Evolutionary conservation across 805 yeast species (phyloP).

Genomic region (Gaillardinia entomophila): DNA sequence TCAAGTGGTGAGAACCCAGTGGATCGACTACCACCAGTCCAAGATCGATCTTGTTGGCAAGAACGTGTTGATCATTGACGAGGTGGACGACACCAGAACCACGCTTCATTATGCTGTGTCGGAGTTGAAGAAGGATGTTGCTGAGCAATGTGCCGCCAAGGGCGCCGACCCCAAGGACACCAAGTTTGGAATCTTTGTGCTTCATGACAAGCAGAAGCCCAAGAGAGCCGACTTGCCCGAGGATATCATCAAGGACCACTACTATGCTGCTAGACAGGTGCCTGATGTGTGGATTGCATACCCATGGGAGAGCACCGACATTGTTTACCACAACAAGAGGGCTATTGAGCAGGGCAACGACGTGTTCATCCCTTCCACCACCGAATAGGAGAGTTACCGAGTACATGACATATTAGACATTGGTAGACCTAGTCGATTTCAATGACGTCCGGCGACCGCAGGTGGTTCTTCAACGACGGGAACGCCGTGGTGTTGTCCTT

Average conservation of each 20-base stretch:
- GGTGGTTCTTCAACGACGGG: constrained; percentile 55
- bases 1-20: constrained; percentile 79
- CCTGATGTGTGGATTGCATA: constrained; percentile 83
- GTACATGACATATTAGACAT: neutral
- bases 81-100: constrained; percentile 90
- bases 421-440: constrained; percentile 49
- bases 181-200: constrained; percentile 67
- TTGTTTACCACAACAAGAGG: constrained; percentile 63
- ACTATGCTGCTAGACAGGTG: constrained; percentile 69
- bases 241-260: constrained; percentile 54
- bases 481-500: constrained; percentile 48
- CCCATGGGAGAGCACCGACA: constrained; percentile 81
- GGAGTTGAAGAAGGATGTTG: constrained; percentile 65
- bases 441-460: constrained; percentile 71
- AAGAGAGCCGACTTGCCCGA: constrained; percentile 69
- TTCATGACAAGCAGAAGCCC: constrained; percentile 69
- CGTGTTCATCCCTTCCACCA: constrained; percentile 35
- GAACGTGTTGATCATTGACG: constrained; percentile 77
- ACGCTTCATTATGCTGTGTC: constrained; percentile 79
- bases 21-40: constrained; percentile 81
- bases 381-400: constrained; percentile 3
- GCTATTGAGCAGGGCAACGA: constrained; percentile 77
- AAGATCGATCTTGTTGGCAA: constrained; percentile 58
- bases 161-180: constrained; percentile 46
- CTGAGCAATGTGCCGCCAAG: constrained; percentile 49